Conservation (phyloP, 2,329 filamentous ascomycete genomes). For the Neospermospora avenae region DNA sequence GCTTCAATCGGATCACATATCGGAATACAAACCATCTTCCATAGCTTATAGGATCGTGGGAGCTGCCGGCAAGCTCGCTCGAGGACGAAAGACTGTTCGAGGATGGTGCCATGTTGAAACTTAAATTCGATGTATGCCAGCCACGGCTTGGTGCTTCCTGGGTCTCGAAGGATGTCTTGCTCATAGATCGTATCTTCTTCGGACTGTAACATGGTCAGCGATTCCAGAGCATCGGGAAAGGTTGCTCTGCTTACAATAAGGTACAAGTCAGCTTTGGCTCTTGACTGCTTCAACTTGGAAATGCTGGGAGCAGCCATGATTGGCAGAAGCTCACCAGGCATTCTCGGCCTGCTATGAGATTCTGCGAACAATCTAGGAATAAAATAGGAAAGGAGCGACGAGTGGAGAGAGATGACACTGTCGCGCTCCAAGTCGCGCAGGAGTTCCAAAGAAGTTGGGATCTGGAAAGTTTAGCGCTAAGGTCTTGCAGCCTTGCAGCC, state of each 20-base stretch:
- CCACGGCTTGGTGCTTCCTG: constrained; percentile 88
- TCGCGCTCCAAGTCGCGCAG: constrained; percentile 21
- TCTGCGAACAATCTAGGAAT: constrained; percentile 25
- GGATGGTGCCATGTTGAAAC: constrained; percentile 74
- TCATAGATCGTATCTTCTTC: constrained; percentile 95
- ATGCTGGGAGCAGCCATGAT: constrained; percentile 35
- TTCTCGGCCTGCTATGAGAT: constrained; percentile 31
- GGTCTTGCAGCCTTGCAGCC: constrained; percentile 16
- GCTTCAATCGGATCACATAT: neutral
- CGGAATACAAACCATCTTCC: constrained; percentile 73
- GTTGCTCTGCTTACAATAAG: constrained; percentile 33
- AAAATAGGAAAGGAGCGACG: constrained; percentile 17
- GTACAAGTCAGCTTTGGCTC: constrained; percentile 36
- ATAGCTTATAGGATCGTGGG: constrained; percentile 94
- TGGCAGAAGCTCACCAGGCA: constrained; percentile 37
- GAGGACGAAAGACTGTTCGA: constrained; percentile 83
- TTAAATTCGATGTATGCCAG: constrained; percentile 92
- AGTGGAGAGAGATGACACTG: constrained; percentile 14
- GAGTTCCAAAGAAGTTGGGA: constrained; percentile 18
- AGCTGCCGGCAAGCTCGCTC: constrained; percentile 88
- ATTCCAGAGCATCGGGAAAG: neutral
- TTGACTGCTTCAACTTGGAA: constrained; percentile 31
- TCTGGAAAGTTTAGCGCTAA: constrained; percentile 7
- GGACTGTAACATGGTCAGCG: constrained; percentile 48
- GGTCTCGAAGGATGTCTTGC: constrained; percentile 86